phyloP scores from a whole-genome alignment of 306 rosid species.

The Comarum palustre region DNA sequence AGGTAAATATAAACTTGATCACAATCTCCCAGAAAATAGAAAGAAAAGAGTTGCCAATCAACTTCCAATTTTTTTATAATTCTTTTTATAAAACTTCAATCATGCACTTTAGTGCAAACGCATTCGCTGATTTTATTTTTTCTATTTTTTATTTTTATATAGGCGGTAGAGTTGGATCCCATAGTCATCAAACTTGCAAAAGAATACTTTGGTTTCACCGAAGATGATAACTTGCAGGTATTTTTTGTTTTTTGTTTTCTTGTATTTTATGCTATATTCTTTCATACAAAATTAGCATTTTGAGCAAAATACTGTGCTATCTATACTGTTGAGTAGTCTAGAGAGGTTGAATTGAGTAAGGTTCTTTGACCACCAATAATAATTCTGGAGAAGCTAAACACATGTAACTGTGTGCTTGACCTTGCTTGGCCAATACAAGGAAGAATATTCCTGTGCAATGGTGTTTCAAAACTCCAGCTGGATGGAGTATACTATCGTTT shows the following conservation, averaged over 20 bases:
- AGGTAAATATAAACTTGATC: constrained; percentile 44
- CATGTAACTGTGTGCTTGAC: background rate
- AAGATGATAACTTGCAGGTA: constrained; percentile 75
- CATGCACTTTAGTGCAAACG: background rate
- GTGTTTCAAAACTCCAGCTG: background rate
- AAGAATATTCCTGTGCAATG: background rate
- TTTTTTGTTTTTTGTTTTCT: no score
- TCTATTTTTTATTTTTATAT: background rate
- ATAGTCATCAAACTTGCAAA: constrained; percentile 63
- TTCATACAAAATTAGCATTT: background rate
- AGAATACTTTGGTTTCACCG: constrained; percentile 61
- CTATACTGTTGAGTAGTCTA: background rate
- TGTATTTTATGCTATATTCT: constrained; percentile 1
- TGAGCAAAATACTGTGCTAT: background rate
- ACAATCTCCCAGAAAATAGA: background rate
- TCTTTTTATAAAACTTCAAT: no score
- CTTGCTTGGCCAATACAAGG: background rate
- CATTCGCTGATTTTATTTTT: constrained; percentile 11
- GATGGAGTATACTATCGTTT: background rate
- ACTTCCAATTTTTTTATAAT: background rate
- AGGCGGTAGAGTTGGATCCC: constrained; percentile 93
- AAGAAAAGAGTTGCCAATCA: background rate
- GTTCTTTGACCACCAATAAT: background rate
- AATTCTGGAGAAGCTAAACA: background rate
- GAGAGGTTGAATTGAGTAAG: constrained; percentile 5